Base-by-base conservation (phyloP, 345 rosid species). In the Raphanus raphanistrum region DNA sequence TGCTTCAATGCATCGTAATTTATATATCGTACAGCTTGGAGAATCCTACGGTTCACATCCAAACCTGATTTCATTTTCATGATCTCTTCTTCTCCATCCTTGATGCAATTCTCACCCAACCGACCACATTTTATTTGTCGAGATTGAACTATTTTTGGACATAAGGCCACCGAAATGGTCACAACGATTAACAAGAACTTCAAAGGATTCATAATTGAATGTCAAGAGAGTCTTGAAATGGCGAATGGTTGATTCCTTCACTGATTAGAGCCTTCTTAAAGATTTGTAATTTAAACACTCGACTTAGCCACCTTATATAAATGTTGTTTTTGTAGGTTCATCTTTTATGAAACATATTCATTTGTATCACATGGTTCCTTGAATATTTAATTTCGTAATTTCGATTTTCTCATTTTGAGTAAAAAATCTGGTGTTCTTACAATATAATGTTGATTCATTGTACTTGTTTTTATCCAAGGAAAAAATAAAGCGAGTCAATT, bases 1-100 rank as follows among this genome's bases (percentile, higher is more conserved):
- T 27, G 35, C 59, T 41, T 66, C 21, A 85, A 67, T 33, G 81
- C 86, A 2, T 25, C 64, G 7, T 87, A 85, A 74, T 85, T 79
- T 43, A 87, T 77, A 73, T 79, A 68, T 71, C 72, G 72, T 15
- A 35, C 8, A 8, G 62, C 62, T 60, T 43, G 13, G 33, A 68
- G 54, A 76, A 43, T 76, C 74, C 36, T 60, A 60, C 13, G 68
- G 12, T 60, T 59, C 27, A 7, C 71, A 55, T 74, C 72, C 21
- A 35, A 36, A 35, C 13, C 17, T 36, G 3, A 33, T 54, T 10
- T 67, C 48, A 69, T 50, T 0, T 55, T 66, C 54, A 35, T 33
- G 29, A 13, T 68, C 61, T 28, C 25, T 60, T 66, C 52, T 29
- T 75, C 48, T 67, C 21, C 58, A 74, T 11, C 43, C 17, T 33